phyloP scores from a whole-genome alignment of 163 green algal genomes.

The Scenedesmus sp. region DNA sequence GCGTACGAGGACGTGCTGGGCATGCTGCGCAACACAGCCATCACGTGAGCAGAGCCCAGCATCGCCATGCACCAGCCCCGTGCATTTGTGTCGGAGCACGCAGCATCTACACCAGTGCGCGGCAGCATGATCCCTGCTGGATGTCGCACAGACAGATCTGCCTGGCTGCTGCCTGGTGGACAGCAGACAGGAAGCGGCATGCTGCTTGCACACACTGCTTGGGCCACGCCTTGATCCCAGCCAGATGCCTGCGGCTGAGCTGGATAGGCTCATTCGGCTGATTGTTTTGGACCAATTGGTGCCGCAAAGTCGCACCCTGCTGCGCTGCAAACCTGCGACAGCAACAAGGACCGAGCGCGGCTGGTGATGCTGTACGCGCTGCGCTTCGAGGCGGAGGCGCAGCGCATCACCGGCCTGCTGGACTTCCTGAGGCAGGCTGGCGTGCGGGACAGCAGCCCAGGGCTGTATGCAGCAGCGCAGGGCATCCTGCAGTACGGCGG shows the following conservation, averaged over 20 bases:
- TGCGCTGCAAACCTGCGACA: too few species aligned
- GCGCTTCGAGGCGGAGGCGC: conserved; percentile 91
- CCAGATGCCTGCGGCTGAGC: too few species aligned
- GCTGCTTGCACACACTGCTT: background rate
- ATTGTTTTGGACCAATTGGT: too few species aligned
- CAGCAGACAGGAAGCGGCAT: too few species aligned
- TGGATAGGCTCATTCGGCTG: too few species aligned
- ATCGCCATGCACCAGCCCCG: background rate
- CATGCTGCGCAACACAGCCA: conserved; percentile 66
- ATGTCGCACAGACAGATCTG: too few species aligned
- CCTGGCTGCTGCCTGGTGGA: too few species aligned
- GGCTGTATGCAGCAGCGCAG: conserved; percentile 77
- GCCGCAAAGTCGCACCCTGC: too few species aligned
- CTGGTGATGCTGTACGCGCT: conserved; percentile 94
- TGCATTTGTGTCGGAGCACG: background rate
- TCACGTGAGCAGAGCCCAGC: conserved; percentile 17
- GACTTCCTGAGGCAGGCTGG: conserved; percentile 61
- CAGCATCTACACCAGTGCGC: too few species aligned
- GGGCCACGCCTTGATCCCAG: too few species aligned
- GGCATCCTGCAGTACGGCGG: conserved; percentile 83
- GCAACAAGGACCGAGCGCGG: conserved; percentile 79
- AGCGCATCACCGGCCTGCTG: conserved; percentile 52
- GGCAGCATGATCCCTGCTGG: too few species aligned
- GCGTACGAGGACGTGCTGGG: conserved; percentile 63
- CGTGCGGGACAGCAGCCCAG: conserved; percentile 54